Base-by-base conservation (phyloP, 2,329 filamentous ascomycete genomes). In the Hypoxylon sp. region DNA sequence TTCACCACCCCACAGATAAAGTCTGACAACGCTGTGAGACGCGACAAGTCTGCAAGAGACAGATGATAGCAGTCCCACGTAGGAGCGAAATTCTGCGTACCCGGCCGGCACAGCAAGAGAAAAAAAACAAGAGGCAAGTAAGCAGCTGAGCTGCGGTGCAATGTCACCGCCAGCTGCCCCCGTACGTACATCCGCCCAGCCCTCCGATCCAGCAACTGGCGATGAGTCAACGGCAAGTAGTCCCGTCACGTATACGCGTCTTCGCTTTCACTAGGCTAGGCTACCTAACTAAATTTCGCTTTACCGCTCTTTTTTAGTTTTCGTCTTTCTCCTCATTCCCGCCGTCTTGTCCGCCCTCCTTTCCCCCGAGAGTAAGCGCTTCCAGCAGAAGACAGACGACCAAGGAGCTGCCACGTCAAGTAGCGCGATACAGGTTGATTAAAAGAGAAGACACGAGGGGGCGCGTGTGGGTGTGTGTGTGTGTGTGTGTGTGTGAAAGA, bases 1-100 rank as follows among this genome's bases (percentile, higher is more conserved):
- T 64, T 52, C 61, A 64, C 61, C 33, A 55, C 61, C 55, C 61
- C 61, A 59, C 61, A 58, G 61, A 61, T n/a, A n/a, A n/a, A n/a
- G 51, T 62, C 58, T 62, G 61, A 62, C 58, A n/a, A 59, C 57
- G 57, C 48, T 40, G 53, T 63, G 27, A 52, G 48, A 60, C 57
- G 45, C 43, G 48, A 42, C 15, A 15, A 48, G 31, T 27, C 49
- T 63, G 60, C 61, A 55, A 43, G 61, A 55, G 60, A 61, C 42
- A 58, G 42, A 57, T 57, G 50, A 54, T 58, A 56, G 56, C 45
- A 46, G 45, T 37, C 38, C 29, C 37, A 31, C 31, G 43, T 7
- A 37, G 52, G 20, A 50, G 46, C 31, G 24, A 58, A 52, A n/a
- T n/a, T 24, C 24, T 53, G 49, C 52, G 60, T 60, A 63, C 48